Conservation (phyloP, 495 filamentous ascomycete genomes). For the Neurospora sp. region DNA sequence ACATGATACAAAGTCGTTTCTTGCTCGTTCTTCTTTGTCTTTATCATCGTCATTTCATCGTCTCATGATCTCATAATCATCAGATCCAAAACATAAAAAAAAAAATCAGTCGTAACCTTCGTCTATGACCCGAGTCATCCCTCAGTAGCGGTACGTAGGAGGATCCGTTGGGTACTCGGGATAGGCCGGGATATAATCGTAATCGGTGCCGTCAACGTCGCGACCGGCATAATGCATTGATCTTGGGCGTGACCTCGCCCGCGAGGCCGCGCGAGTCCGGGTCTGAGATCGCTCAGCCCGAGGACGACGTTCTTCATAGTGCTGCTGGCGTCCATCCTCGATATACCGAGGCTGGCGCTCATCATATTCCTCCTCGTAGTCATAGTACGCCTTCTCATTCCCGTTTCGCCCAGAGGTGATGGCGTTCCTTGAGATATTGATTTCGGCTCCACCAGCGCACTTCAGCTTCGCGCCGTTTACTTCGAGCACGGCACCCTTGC, state of each 20-base stretch:
- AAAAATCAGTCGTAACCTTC: not conserved
- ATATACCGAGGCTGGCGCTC: conserved; percentile 30
- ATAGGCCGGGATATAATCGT: conserved; percentile 11
- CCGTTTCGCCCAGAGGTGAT: conserved; percentile 19
- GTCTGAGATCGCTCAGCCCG: conserved; percentile 30
- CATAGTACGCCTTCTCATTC: conserved; percentile 32
- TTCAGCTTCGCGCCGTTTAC: conserved; percentile 42
- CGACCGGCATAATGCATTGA: conserved; percentile 10
- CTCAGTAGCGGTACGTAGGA: conserved; percentile 1
- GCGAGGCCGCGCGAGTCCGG: conserved; percentile 30
- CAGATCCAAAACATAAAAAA: not conserved
- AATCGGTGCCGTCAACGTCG: not conserved
- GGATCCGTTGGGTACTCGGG: conserved; percentile 1
- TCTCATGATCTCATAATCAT: not conserved
- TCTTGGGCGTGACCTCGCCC: conserved; percentile 33
- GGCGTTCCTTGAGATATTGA: conserved; percentile 29
- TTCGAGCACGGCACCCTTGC: conserved; percentile 30
- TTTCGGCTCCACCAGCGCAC: conserved; percentile 41
- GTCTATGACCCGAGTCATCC: not conserved
- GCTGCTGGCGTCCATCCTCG: conserved; percentile 7
- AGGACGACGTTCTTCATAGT: conserved; percentile 25
- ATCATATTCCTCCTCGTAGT: conserved; percentile 33
- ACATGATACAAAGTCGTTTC: conserved; percentile 1
- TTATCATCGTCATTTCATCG: conserved; percentile 9
- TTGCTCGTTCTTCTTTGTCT: conserved; percentile 1